Percentiles rank a stretch among this genome's conserved stretches.
Evolutionary conservation across 148 eudicot species (phyloP).

Genomic region (Fagopyrum homotropicum): DNA sequence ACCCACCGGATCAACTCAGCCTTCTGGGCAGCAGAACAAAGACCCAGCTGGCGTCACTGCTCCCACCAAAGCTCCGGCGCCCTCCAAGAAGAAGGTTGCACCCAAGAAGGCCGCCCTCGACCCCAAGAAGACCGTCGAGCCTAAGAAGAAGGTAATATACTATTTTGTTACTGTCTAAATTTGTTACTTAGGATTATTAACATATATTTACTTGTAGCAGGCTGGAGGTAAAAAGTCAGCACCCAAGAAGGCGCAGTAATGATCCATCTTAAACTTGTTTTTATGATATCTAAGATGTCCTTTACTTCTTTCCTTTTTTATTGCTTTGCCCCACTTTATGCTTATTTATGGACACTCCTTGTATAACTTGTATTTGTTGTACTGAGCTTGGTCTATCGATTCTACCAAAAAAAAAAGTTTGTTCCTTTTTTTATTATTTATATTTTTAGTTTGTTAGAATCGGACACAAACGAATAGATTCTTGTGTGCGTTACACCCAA

Average conservation of each 20-base stretch:
- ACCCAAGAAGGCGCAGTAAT: slow-evolving; percentile 5
- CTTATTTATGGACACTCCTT: not conserved
- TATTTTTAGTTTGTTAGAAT: too few relatives aligned
- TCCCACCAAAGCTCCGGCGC: slow-evolving; percentile 7
- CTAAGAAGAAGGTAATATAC: slow-evolving; percentile 14
- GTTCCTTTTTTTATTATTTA: too few relatives aligned
- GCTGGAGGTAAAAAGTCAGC: slow-evolving; percentile 7
- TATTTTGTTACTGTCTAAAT: not conserved
- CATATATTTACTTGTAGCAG: not conserved
- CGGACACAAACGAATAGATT: too few relatives aligned
- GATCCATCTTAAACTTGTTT: not conserved
- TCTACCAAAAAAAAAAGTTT: too few relatives aligned
- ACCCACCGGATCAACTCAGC: slow-evolving; percentile 20
- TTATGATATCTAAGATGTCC: not conserved
- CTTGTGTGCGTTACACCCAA: too few relatives aligned
- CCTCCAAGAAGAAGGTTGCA: slow-evolving; percentile 11
- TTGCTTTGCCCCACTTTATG: not conserved
- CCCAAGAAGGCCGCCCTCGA: slow-evolving; percentile 5
- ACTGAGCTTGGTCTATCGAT: not conserved
- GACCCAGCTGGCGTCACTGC: slow-evolving; percentile 1
- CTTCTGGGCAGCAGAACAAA: not conserved
- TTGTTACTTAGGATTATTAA: not conserved
- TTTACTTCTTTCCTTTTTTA: not conserved
- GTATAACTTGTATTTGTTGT: not conserved
- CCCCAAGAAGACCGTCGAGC: slow-evolving; percentile 13